Evolutionary conservation across 2,329 filamentous ascomycete genomes (phyloP), one percentile per base, ranked within the genome.

Genomic region (Trichoderma atroviride): DNA sequence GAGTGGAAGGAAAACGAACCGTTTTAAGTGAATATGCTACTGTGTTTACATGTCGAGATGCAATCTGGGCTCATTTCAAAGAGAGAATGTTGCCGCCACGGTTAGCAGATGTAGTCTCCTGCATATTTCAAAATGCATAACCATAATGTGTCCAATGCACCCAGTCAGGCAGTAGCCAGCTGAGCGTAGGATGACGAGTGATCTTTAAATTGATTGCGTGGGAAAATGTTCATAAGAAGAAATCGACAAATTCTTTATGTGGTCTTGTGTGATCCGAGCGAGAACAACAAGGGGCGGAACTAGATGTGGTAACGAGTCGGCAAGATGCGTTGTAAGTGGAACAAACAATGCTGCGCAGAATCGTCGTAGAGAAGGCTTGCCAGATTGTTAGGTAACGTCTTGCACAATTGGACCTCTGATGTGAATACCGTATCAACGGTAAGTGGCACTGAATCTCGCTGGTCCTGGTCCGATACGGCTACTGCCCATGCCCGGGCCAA

Each of bases 91-190:
- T 60, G 63, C 50, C 69, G 61, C 52, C 33, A 59, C 72, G 67
- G 74, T 74, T 76, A 77, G 74, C 72, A 75, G 73, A 76, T 77
- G 75, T 73, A 73, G 73, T 72, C 77, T 74, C 75, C 76, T 75
- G 76, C 79, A 82, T 84, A 85, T 84, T 82, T 83, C 84, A 86
- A 86, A 86, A 86, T 82, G 80, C 82, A 82, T 87, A 87, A 87
- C 79, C 83, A 87, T 87, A 79, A 86, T 84, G 82, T 87, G 84
- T 88, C 86, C 86, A 88, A 88, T 83, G 81, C 83, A 82, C 84
- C 81, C 81, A 77, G 72, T 71, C 79, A 81, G 81, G 82, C 81
- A 78, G 80, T 83, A 83, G 80, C 81, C 79, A 79, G 79, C 77
- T 78, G 78, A 81, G 83, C 78, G 82, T 88, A 88, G 85, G 84